Percentiles rank a stretch among this genome's conserved stretches.
Conservation (phyloP, 371 early-diverging fungal species). For the Mortierella sp. region DNA sequence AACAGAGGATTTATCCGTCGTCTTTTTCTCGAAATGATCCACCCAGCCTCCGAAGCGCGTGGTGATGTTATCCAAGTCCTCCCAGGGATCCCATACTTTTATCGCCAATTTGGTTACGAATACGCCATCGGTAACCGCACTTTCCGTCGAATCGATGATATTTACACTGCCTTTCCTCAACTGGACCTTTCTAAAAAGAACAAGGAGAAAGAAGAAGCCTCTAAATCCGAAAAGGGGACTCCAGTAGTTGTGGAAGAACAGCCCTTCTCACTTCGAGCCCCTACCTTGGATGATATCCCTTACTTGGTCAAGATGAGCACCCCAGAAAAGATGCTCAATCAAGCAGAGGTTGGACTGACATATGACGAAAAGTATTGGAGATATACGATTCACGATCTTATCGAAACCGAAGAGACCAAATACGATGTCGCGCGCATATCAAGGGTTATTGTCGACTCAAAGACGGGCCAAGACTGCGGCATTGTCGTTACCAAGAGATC, state of each 20-base stretch:
- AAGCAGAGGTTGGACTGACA: slow-evolving; percentile 15
- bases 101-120: slow-evolving; percentile 50
- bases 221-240: too few species aligned
- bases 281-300: slow-evolving; percentile 33
- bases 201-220: not conserved
- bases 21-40: slow-evolving; percentile 31
- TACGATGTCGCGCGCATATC: slow-evolving; percentile 4
- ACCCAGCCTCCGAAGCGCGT: slow-evolving; percentile 34
- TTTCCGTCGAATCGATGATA: slow-evolving; percentile 2
- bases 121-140: slow-evolving; percentile 14
- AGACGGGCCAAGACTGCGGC: slow-evolving; percentile 26
- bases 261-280: slow-evolving; percentile 9
- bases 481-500: slow-evolving; percentile 8
- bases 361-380: slow-evolving; percentile 36
- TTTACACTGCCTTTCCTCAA: not conserved
- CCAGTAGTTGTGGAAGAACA: not conserved
- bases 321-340: slow-evolving; percentile 1
- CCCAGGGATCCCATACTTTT: slow-evolving; percentile 39
- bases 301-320: slow-evolving; percentile 37
- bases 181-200: not conserved
- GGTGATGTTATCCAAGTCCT: slow-evolving; percentile 46
- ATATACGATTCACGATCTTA: slow-evolving; percentile 16
- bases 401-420: not conserved
- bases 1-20: slow-evolving; percentile 32
- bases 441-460: slow-evolving; percentile 35